These are phyloP conservation scores for Epichloe bromicola DNA, from an alignment of 2,329 filamentous ascomycete species.

Conservation along the genomic window DNA sequence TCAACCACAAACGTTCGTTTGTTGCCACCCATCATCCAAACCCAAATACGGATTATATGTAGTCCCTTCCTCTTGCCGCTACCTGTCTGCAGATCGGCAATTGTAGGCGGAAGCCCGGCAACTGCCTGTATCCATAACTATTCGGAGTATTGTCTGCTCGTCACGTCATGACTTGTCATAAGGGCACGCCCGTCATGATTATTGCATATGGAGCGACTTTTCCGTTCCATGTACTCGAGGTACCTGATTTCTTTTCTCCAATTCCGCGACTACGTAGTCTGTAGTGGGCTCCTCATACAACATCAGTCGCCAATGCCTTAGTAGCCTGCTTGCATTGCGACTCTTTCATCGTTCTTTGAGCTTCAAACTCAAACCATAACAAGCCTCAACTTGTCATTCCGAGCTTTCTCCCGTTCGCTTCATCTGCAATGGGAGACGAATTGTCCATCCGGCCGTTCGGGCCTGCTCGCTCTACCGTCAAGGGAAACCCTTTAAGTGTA, in stretches of 20 bases:
- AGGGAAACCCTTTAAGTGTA: conserved; percentile 45
- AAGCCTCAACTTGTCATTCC: not conserved
- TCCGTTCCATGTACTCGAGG: no score
- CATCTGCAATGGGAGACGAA: conserved; percentile 24
- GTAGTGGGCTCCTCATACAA: not conserved
- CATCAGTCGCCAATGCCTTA: not conserved
- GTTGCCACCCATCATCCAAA: not conserved
- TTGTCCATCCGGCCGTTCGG: conserved; percentile 53
- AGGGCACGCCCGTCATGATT: not conserved
- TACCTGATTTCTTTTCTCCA: no score
- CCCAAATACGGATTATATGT: not conserved
- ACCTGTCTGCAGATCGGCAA: not conserved
- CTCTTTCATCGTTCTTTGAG: not conserved
- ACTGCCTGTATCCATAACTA: not conserved
- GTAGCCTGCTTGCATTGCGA: not conserved
- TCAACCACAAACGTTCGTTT: not conserved
- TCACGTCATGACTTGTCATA: conserved; percentile 3
- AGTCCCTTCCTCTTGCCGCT: not conserved
- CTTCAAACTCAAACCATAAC: not conserved
- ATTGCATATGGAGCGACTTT: no score
- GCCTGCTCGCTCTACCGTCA: conserved; percentile 49
- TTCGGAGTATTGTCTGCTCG: not conserved
- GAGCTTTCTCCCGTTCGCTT: not conserved
- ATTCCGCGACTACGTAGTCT: not conserved
- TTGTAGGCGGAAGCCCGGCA: not conserved